These are phyloP conservation scores for Streptanthus diversifolius DNA, from an alignment of 345 rosid species.

Conservation along the genomic window DNA sequence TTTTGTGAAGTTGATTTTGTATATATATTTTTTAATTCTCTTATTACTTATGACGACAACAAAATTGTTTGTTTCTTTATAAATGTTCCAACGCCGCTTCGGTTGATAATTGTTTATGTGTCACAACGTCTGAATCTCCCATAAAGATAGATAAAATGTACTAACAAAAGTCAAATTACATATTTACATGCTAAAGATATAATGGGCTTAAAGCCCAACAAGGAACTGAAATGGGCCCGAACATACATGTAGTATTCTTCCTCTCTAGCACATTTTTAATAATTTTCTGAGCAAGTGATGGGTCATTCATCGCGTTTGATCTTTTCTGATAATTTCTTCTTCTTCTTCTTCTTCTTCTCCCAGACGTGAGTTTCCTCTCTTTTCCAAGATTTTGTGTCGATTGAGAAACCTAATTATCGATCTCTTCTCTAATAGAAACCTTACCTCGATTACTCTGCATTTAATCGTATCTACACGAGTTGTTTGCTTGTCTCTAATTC, in stretches of 20 bases:
- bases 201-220: background rate
- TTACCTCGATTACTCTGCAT: background rate
- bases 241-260: background rate
- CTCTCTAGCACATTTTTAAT: background rate
- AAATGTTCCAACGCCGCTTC: constrained; percentile 4
- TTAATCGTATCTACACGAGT: background rate
- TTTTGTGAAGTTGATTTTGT: background rate
- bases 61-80: background rate
- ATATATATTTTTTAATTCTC: background rate
- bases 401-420: background rate
- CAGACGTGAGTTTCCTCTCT: background rate
- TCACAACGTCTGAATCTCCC: background rate
- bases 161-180: too few relatives aligned
- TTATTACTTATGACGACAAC: background rate
- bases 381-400: background rate
- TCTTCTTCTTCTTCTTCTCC: too few relatives aligned
- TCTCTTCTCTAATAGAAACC: background rate
- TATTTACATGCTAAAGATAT: too few relatives aligned
- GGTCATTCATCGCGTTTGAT: background rate
- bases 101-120: background rate
- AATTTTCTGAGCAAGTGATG: background rate
- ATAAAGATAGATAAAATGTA: background rate
- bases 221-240: background rate
- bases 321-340: background rate
- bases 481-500: background rate